Evolutionary conservation across 176 grass and related monocot genomes (phyloP).

Genomic region (Stipa capillata): DNA sequence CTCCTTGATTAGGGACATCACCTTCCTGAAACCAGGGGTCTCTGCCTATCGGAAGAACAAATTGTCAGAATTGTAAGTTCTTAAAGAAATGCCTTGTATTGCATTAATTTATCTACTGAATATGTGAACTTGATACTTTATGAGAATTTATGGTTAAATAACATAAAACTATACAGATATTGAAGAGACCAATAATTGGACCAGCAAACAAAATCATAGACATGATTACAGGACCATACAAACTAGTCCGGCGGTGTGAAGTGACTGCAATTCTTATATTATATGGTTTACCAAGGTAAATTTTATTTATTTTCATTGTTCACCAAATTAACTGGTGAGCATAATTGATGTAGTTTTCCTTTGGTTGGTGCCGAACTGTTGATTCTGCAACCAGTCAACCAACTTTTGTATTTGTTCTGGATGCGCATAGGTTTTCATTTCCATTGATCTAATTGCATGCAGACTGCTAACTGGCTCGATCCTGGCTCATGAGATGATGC

Average conservation of each 20-base stretch:
- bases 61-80: constrained; percentile 66
- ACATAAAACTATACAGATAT: constrained; percentile 38
- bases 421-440: not conserved
- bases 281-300: constrained; percentile 76
- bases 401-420: not conserved
- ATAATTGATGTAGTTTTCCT: not conserved
- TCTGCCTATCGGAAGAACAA: constrained; percentile 82
- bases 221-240: constrained; percentile 51
- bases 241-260: constrained; percentile 57
- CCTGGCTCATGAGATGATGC: constrained; percentile 79
- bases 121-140: not conserved
- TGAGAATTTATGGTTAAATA: not conserved
- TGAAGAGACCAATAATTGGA: constrained; percentile 63
- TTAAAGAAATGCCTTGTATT: constrained; percentile 10
- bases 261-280: constrained; percentile 92
- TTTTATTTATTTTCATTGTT: not conserved
- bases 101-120: not conserved
- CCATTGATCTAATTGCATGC: constrained; percentile 14
- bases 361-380: not conserved
- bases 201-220: constrained; percentile 70
- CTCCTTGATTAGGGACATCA: constrained; percentile 42
- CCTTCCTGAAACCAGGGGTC: constrained; percentile 75
- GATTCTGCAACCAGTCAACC: not conserved
- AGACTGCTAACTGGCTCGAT: constrained; percentile 66
- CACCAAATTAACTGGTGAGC: not conserved